Evolutionary conservation across 345 rosid species (phyloP).

Genomic region (Noccaea bulbosa): DNA sequence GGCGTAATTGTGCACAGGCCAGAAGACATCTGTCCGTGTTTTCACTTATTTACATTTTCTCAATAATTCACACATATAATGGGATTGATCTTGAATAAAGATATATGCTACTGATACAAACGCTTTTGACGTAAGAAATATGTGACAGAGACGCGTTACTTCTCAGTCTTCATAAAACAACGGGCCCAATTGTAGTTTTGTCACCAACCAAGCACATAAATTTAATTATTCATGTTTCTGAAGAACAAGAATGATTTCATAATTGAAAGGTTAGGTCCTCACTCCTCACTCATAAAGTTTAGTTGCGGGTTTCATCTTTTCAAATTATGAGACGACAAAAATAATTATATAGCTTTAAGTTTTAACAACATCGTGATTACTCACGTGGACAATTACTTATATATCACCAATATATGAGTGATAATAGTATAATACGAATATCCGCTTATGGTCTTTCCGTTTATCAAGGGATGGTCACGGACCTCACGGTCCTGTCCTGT

Average conservation of each 20-base stretch:
- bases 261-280: constrained; percentile 15
- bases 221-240: background rate
- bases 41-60: constrained; percentile 20
- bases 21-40: background rate
- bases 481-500: too few species aligned
- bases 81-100: background rate
- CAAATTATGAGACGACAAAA: background rate
- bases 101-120: background rate
- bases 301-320: background rate
- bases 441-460: too few species aligned
- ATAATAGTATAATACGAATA: too few species aligned
- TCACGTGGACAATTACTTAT: background rate
- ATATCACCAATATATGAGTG: too few species aligned
- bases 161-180: background rate
- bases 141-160: background rate
- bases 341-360: background rate
- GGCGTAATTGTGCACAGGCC: constrained; percentile 21
- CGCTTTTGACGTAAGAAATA: background rate
- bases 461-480: too few species aligned
- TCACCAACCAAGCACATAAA: background rate
- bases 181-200: background rate
- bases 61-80: background rate
- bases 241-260: background rate
- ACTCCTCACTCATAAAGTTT: background rate
- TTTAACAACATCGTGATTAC: too few species aligned